Evolutionary conservation across 169 alveolate species (phyloP).

Genomic region (Plasmodium gonderi): DNA sequence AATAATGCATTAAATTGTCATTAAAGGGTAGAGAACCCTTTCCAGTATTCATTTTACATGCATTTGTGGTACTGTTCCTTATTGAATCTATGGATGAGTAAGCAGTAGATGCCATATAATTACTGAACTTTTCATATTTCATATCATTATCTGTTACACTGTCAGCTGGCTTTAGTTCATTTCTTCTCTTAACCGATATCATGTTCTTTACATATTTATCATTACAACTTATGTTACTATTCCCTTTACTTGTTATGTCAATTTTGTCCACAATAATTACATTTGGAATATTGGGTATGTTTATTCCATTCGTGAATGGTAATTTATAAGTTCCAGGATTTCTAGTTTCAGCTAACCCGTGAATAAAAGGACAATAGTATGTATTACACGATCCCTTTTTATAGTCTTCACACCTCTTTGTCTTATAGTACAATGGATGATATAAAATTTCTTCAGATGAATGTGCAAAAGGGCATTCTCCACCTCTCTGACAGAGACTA

Average conservation of each 20-base stretch:
- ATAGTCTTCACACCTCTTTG: conserved; percentile 87
- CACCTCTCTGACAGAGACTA: conserved; percentile 89
- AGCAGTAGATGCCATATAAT: not conserved
- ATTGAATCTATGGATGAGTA: conserved; percentile 41
- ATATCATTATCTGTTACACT: not conserved
- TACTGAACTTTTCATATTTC: not conserved
- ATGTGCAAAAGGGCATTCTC: conserved; percentile 93
- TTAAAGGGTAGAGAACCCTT: not conserved
- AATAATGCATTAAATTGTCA: not conserved
- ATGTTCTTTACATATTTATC: not conserved
- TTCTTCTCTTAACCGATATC: conserved; percentile 2
- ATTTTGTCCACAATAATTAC: conserved; percentile 79
- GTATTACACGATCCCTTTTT: conserved; percentile 88
- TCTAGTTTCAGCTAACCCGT: conserved; percentile 88
- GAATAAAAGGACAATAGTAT: conserved; percentile 90
- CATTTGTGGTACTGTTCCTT: not conserved
- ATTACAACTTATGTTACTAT: conserved; percentile 2
- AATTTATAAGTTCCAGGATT: conserved; percentile 80
- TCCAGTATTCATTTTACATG: not conserved
- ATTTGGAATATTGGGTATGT: conserved; percentile 79
- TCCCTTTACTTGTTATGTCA: conserved; percentile 41
- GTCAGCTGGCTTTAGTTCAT: not conserved
- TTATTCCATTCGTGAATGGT: conserved; percentile 85
- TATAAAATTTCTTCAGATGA: conserved; percentile 91
- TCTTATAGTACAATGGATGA: conserved; percentile 92